Conservation (phyloP, 306 rosid genomes). For the Cucurbita moschata region DNA sequence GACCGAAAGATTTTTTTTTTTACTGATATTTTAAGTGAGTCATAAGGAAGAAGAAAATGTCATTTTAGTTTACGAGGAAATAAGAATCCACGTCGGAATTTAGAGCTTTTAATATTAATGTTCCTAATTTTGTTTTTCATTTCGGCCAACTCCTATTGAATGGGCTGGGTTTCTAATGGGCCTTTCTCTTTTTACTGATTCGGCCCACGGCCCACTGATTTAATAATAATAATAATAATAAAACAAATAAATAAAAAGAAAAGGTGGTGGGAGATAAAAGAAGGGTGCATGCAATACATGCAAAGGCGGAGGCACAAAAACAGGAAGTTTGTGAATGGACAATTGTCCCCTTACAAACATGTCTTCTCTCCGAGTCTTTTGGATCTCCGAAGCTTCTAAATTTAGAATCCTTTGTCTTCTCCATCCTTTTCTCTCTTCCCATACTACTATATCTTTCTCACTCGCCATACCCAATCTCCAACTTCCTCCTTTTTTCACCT, state of each 20-base stretch:
- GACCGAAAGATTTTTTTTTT: too few species aligned
- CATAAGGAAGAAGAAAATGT: too few species aligned
- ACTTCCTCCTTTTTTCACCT: not conserved
- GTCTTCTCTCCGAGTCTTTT: constrained; percentile 36
- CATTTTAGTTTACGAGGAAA: too few species aligned
- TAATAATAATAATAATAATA: too few species aligned
- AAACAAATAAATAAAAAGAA: not conserved
- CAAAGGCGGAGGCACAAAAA: not conserved
- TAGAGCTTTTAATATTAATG: too few species aligned
- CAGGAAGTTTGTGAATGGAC: not conserved
- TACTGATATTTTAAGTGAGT: too few species aligned
- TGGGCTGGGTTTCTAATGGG: too few species aligned
- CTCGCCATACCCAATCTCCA: not conserved
- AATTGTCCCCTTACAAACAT: constrained; percentile 12
- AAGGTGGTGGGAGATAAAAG: not conserved
- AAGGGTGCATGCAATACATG: not conserved
- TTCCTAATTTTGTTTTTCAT: too few species aligned
- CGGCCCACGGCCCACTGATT: too few species aligned
- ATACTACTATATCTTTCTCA: not conserved
- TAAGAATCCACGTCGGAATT: too few species aligned
- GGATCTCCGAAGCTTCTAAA: constrained; percentile 52
- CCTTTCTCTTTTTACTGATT: too few species aligned
- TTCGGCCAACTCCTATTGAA: too few species aligned
- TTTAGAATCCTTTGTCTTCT: constrained; percentile 12
- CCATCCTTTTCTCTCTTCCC: not conserved